Evolutionary conservation across 116 monocot species (phyloP), one percentile per base, ranked within the genome.

Genomic region (Iris pallida): DNA sequence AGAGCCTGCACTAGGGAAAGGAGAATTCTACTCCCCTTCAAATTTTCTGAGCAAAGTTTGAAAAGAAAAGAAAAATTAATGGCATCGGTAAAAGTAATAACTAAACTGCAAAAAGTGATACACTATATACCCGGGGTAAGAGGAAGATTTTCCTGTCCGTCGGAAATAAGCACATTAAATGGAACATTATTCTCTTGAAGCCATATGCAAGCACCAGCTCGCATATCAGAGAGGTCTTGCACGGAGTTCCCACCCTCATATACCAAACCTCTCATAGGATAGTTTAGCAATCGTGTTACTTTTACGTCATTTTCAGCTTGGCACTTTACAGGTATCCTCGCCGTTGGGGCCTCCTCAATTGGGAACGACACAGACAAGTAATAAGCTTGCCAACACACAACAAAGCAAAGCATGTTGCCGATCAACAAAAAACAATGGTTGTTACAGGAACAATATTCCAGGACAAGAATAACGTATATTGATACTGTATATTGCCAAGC

Each of bases 231-330:
- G 8, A 63, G 47, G 19, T 47, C 63, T 11, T 63, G 45, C 16
- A 63, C 18, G 47, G 10, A 47, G 8, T 9, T 47, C 6, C 81
- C 90, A 51, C 74, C 75, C 44, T 86, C 86, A 55, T 74, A 90
- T 58, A 83, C 86, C 46, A 90, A 64, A 8, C 83, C 90, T 54
- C 78, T 81, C 66, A 90, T 83, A 0, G 90, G 90, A 65, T 86
- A 90, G 42, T 74, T 72, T 67, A 76, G 0, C 45, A 90, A 55
- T 10, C 16, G 30, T 6, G 83, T 79, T 57, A 86, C 53, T 55
- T 65, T 81, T 20, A 83, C 69, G 9, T 68, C 71, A 19, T 17
- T 59, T 13, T 7, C 49, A 9, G 7, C 0, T 15, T 48, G 18
- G 12, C 66, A 68, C 49, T 78, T 46, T 59, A 44, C 20, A 1